These are phyloP conservation scores for Pneumocystis oryctolagi DNA, from an alignment of 1,139 yeast species.

Conservation along the genomic window DNA sequence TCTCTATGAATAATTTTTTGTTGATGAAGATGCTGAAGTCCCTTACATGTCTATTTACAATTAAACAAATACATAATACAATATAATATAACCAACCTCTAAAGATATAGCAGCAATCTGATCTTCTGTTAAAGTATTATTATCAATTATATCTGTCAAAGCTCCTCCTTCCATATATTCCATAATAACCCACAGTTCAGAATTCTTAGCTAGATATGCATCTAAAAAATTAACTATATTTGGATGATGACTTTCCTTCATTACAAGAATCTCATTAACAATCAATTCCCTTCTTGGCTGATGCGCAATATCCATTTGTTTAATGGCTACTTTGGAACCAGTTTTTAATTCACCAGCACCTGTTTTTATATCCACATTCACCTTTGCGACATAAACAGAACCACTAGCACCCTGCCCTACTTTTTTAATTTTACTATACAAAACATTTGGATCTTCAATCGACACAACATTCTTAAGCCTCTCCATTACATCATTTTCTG, in stretches of 20 bases:
- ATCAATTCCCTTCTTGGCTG: constrained; percentile 94
- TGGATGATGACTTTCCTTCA: constrained; percentile 81
- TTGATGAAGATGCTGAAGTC: constrained; percentile 77
- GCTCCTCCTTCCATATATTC: constrained; percentile 91
- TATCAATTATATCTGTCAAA: constrained; percentile 77
- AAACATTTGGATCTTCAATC: constrained; percentile 66
- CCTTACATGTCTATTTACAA: constrained; percentile 49
- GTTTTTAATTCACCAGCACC: constrained; percentile 8
- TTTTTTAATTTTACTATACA: constrained; percentile 74
- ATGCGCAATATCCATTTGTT: constrained; percentile 82
- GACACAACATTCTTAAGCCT: constrained; percentile 74
- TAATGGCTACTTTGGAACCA: constrained; percentile 48
- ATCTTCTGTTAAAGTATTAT: constrained; percentile 62
- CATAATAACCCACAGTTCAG: constrained; percentile 84
- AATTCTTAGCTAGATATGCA: constrained; percentile 46
- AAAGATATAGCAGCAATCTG: constrained; percentile 85
- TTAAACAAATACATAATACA: background rate
- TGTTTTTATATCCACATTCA: constrained; percentile 25
- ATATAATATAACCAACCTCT: constrained; percentile 29
- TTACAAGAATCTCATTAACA: constrained; percentile 81
- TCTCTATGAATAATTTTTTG: constrained; percentile 92
- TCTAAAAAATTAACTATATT: constrained; percentile 88
- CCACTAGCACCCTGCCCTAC: constrained; percentile 99
- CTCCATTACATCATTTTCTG: constrained; percentile 74
- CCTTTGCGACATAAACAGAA: constrained; percentile 74